phyloP scores from a whole-genome alignment of 139 green algal species.

The Choricystis sp. region DNA sequence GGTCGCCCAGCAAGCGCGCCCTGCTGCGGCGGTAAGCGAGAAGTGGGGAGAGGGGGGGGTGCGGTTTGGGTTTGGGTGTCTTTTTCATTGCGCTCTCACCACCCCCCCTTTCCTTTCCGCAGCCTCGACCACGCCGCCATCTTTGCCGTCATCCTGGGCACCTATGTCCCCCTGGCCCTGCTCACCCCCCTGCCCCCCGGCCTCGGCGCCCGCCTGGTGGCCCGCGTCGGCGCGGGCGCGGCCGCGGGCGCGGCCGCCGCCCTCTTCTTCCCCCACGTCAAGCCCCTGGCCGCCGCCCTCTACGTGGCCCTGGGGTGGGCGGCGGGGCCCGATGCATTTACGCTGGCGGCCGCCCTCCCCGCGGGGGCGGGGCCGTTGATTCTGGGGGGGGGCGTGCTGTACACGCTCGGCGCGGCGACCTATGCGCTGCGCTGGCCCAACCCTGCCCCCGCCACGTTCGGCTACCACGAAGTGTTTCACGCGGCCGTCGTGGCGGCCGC shows the following conservation, averaged over 20 bases:
- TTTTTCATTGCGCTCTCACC: too few species aligned
- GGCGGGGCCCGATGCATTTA: not conserved
- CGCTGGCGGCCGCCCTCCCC: slow-evolving; percentile 3
- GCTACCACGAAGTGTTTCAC: slow-evolving; percentile 37
- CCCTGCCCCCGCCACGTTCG: slow-evolving; percentile 15
- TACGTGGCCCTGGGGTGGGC: slow-evolving; percentile 19
- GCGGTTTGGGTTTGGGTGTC: too few species aligned
- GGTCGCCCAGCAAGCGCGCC: slow-evolving; percentile 7
- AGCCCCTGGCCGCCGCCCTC: slow-evolving; percentile 8
- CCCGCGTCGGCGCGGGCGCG: slow-evolving; percentile 15
- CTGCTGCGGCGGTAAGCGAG: too few species aligned
- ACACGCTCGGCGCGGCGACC: slow-evolving; percentile 16
- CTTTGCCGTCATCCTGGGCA: slow-evolving; percentile 26
- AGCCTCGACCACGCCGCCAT: slow-evolving; percentile 28
- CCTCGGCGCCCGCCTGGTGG: slow-evolving; percentile 3
- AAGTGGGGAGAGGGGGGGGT: too few species aligned
- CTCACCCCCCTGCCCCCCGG: slow-evolving; percentile 9
- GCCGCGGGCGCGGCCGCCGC: slow-evolving; percentile 13
- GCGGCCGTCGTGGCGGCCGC: slow-evolving; percentile 11
- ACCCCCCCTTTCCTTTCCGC: too few species aligned
- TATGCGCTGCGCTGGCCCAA: slow-evolving; percentile 21
- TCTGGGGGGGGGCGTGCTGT: slow-evolving; percentile 9
- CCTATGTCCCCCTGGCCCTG: slow-evolving; percentile 25
- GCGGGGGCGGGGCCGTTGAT: slow-evolving; percentile 5
- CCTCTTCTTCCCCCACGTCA: slow-evolving; percentile 17